A percentile compares a stretch with the other conserved stretches of the same genome.
Evolutionary conservation across 495 filamentous ascomycete species (phyloP).

Genomic region (Jackrogersella minutella): DNA sequence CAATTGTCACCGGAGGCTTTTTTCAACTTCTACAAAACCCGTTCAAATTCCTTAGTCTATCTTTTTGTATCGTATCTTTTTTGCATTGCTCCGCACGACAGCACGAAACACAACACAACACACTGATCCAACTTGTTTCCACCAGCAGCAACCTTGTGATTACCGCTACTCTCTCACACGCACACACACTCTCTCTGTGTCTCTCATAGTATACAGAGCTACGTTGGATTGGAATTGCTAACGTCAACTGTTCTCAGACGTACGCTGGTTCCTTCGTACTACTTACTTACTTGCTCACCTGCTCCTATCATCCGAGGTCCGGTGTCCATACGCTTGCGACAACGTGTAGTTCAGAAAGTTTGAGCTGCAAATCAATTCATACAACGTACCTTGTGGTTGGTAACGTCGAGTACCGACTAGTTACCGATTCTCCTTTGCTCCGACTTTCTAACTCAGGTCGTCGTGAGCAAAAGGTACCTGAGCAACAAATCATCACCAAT

Average conservation of each 20-base stretch:
- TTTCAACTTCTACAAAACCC: constrained; percentile 9
- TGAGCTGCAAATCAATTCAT: constrained; percentile 18
- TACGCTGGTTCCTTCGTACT: background rate
- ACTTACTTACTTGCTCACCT: too few species aligned
- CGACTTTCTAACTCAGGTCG: constrained; percentile 50
- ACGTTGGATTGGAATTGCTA: constrained; percentile 15
- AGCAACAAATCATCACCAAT: constrained; percentile 52
- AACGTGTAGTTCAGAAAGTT: background rate
- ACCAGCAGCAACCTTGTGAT: background rate
- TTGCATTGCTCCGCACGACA: constrained; percentile 23
- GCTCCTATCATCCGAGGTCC: background rate
- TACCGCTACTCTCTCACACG: background rate
- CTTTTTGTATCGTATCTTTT: background rate
- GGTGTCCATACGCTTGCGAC: background rate
- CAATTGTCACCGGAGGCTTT: constrained; percentile 18
- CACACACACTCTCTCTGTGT: too few species aligned
- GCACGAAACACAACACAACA: constrained; percentile 5
- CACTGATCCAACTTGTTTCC: background rate
- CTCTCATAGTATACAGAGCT: too few species aligned
- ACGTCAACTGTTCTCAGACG: constrained; percentile 18
- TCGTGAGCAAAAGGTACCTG: constrained; percentile 52
- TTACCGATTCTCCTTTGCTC: constrained; percentile 44
- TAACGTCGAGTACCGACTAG: constrained; percentile 13
- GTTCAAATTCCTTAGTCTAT: constrained; percentile 21
- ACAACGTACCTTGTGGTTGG: constrained; percentile 16